These are phyloP conservation scores for Quercus parvula DNA, from an alignment of 306 rosid species.

Conservation along the genomic window DNA sequence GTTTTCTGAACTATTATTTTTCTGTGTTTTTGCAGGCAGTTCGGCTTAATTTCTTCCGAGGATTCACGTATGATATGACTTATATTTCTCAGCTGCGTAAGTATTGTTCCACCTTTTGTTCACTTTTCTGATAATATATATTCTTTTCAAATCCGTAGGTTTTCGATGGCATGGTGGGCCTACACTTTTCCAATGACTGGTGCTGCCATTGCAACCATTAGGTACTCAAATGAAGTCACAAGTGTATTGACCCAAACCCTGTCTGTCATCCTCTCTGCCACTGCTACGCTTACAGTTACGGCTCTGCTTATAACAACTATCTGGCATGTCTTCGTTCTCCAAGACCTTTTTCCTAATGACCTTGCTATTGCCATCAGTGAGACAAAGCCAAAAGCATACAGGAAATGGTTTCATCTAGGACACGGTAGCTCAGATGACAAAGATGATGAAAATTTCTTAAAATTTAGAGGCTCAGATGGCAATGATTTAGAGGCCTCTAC, in stretches of 20 bases:
- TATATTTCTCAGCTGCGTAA: background rate
- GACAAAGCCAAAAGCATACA: slow-evolving; percentile 44
- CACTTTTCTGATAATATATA: slow-evolving; percentile 8
- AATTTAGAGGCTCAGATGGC: slow-evolving; percentile 38
- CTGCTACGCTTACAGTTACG: slow-evolving; percentile 51
- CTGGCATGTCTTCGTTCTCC: slow-evolving; percentile 68
- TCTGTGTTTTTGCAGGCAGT: slow-evolving; percentile 59
- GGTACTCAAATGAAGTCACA: slow-evolving; percentile 70
- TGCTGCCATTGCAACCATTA: slow-evolving; percentile 89
- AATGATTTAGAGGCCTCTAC: slow-evolving; percentile 42
- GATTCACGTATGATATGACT: slow-evolving; percentile 58
- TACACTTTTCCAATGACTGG: slow-evolving; percentile 99
- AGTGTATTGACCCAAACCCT: slow-evolving; percentile 45
- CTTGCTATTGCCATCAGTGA: slow-evolving; percentile 89
- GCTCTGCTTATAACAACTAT: slow-evolving; percentile 56
- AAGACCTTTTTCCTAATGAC: slow-evolving; percentile 89
- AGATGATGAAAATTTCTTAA: slow-evolving; percentile 66
- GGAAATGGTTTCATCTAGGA: slow-evolving; percentile 54
- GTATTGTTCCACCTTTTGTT: background rate
- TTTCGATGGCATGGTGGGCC: slow-evolving; percentile 97
- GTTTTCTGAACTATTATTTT: background rate
- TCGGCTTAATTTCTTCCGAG: slow-evolving; percentile 73
- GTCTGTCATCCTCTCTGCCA: slow-evolving; percentile 41
- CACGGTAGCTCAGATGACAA: slow-evolving; percentile 46
- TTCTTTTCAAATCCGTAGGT: slow-evolving; percentile 43